Percentiles rank a stretch among this genome's conserved stretches.
Evolutionary conservation across 495 filamentous ascomycete species (phyloP).

Genomic region (Hypomontagnella monticulosa): DNA sequence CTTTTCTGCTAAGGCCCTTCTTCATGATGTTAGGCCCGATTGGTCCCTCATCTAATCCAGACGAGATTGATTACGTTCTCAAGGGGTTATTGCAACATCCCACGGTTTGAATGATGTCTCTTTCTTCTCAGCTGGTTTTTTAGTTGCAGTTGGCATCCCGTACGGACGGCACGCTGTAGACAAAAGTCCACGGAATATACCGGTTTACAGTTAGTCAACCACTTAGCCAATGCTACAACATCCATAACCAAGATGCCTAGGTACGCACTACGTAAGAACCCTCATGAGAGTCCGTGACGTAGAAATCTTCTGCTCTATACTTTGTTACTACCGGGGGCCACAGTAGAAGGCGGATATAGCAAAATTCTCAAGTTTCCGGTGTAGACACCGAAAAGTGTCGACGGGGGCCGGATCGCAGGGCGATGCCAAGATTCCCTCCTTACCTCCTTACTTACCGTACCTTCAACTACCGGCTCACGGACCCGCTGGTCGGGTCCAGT

Average conservation of each 20-base stretch:
- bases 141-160: no score
- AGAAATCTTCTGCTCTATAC: neutral
- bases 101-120: neutral
- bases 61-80: slow-evolving; percentile 16
- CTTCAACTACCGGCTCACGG: neutral
- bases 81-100: slow-evolving; percentile 8
- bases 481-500: slow-evolving; percentile 11
- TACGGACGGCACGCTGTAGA: no score
- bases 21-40: slow-evolving; percentile 38
- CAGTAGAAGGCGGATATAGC: neutral
- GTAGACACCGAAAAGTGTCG: slow-evolving; percentile 5
- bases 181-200: no score
- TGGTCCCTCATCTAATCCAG: slow-evolving; percentile 15
- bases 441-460: neutral
- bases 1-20: slow-evolving; percentile 3
- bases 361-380: neutral
- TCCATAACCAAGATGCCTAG: neutral
- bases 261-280: neutral
- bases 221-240: neutral
- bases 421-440: neutral
- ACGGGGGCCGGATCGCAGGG: neutral
- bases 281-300: neutral
- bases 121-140: neutral
- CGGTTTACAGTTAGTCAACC: neutral
- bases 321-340: slow-evolving; percentile 2